These are phyloP conservation scores for Mortierella sp. DNA, from an alignment of 371 early-diverging fungal species.

Conservation along the genomic window DNA sequence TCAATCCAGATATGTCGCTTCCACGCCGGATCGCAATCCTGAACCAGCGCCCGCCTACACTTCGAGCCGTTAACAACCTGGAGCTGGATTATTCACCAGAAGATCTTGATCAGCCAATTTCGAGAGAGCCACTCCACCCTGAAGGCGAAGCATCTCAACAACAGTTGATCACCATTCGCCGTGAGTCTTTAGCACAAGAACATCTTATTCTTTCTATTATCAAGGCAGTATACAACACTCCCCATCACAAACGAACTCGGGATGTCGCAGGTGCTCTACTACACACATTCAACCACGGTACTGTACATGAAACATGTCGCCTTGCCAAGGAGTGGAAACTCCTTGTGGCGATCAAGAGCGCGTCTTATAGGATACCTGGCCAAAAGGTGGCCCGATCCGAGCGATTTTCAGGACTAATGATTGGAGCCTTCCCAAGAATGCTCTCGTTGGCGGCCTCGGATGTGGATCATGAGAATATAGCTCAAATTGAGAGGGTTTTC, in stretches of 20 bases:
- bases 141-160: neutral
- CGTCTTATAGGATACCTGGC: conserved; percentile 38
- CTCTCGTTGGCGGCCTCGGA: conserved; percentile 24
- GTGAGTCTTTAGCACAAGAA: conserved; percentile 16
- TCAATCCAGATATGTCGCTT: conserved; percentile 19
- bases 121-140: neutral
- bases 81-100: conserved; percentile 22
- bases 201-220: conserved; percentile 26
- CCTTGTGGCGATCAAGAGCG: conserved; percentile 9
- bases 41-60: conserved; percentile 24
- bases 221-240: conserved; percentile 34
- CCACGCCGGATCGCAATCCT: conserved; percentile 19
- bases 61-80: conserved; percentile 13
- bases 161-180: conserved; percentile 6
- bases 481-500: neutral
- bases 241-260: conserved; percentile 17
- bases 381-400: conserved; percentile 37
- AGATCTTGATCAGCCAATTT: conserved; percentile 7
- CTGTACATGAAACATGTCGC: conserved; percentile 12
- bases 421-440: conserved; percentile 27
- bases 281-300: conserved; percentile 7
- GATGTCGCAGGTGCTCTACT: conserved; percentile 22
- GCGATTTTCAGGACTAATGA: conserved; percentile 28
- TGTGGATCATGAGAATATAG: conserved; percentile 12
- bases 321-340: conserved; percentile 40